These are phyloP conservation scores for Actinidia polygama DNA, from an alignment of 179 eudicot genomes.

Conservation along the genomic window DNA sequence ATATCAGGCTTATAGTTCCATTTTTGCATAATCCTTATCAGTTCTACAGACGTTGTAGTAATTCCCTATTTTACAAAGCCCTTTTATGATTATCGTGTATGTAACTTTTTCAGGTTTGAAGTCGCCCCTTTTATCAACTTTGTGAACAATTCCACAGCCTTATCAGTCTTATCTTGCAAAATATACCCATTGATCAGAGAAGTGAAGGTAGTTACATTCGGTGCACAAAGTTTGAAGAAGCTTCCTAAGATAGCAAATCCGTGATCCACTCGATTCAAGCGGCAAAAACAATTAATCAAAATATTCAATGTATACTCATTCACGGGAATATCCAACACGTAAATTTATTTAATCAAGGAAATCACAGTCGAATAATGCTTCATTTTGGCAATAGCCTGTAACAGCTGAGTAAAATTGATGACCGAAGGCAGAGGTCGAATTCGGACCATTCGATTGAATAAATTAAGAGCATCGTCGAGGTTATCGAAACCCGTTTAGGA, in stretches of 20 bases:
- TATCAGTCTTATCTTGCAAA: neutral
- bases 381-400: neutral
- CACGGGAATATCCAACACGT: neutral
- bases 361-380: neutral
- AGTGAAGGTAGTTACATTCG: neutral
- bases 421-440: neutral
- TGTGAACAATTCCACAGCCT: neutral
- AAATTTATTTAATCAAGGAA: neutral
- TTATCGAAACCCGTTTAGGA: neutral
- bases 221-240: neutral
- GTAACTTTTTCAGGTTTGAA: neutral
- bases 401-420: neutral
- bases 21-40: neutral
- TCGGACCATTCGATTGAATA: neutral
- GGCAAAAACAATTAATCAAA: neutral
- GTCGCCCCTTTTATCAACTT: neutral
- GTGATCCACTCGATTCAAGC: neutral
- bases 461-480: neutral
- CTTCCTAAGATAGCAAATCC: constrained; percentile 5
- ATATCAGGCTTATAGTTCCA: neutral
- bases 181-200: neutral
- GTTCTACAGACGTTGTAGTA: neutral
- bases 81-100: neutral
- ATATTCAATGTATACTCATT: neutral
- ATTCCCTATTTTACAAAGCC: neutral